phyloP scores from a whole-genome alignment of 352 stramenopile species.

The Pythium angustatum region DNA sequence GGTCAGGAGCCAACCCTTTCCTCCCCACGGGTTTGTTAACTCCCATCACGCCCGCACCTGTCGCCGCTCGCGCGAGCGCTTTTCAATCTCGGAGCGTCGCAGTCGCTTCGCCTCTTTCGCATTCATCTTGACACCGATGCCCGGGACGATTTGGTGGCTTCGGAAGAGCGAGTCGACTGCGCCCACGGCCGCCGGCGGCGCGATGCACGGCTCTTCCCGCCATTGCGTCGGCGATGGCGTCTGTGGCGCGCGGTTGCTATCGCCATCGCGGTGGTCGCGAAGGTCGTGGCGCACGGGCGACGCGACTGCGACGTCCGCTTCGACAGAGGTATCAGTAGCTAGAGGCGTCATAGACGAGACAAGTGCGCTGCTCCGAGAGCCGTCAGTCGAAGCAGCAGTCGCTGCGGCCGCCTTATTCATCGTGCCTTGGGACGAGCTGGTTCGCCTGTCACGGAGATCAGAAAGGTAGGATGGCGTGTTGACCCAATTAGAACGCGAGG shows the following conservation, averaged over 20 bases:
- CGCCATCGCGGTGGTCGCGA: background rate
- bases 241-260: background rate
- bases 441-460: too few relatives aligned
- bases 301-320: background rate
- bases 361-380: too few relatives aligned
- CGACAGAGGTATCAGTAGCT: too few relatives aligned
- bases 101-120: conserved; percentile 36
- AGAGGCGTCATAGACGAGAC: too few relatives aligned
- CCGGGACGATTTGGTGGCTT: conserved; percentile 14
- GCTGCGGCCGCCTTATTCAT: too few relatives aligned
- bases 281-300: background rate
- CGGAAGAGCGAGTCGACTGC: background rate
- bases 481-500: too few relatives aligned
- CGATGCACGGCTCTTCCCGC: conserved; percentile 12
- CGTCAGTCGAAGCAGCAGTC: too few relatives aligned
- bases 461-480: too few relatives aligned
- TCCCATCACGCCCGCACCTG: conserved; percentile 18
- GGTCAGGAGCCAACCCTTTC: background rate
- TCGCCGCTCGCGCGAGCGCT: conserved; percentile 53
- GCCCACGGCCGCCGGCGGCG: background rate
- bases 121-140: conserved; percentile 22
- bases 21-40: too few relatives aligned
- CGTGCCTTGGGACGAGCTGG: too few relatives aligned
- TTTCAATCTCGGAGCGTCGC: conserved; percentile 61
- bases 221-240: background rate